A percentile compares a stretch with the other conserved stretches of the same genome.
Evolutionary conservation across 1,284 basidiomycete genomes (phyloP).

Genomic region (Stereum hirsutum): DNA sequence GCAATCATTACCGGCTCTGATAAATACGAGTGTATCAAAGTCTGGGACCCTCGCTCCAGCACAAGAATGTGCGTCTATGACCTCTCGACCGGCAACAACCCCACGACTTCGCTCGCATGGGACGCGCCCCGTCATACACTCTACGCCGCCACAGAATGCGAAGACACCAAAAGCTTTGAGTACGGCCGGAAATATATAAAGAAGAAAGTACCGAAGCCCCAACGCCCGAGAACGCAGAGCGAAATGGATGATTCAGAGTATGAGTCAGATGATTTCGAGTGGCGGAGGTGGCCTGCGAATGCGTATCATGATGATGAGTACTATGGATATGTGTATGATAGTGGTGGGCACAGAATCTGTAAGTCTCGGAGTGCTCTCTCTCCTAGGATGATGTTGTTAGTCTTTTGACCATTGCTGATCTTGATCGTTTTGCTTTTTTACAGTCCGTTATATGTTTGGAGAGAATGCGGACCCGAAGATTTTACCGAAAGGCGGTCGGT

Average conservation of each 20-base stretch:
- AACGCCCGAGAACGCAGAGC: not conserved
- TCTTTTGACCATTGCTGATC: too few relatives aligned
- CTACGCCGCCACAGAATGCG: not conserved
- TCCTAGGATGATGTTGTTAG: not conserved
- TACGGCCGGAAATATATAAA: not conserved
- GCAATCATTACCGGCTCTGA: not conserved
- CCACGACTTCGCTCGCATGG: not conserved
- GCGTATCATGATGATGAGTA: not conserved
- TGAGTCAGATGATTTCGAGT: not conserved
- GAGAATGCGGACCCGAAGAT: not conserved
- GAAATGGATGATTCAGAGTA: not conserved
- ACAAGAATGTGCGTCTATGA: not conserved
- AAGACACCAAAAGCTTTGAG: not conserved
- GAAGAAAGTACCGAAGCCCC: not conserved
- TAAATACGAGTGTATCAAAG: not conserved
- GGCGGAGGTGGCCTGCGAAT: not conserved
- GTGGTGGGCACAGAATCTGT: not conserved
- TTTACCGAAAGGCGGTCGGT: not conserved
- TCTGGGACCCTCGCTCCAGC: not conserved
- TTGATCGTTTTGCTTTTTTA: not conserved
- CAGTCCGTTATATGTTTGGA: not conserved
- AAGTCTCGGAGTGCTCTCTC: not conserved
- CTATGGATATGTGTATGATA: not conserved
- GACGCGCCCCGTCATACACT: not conserved
- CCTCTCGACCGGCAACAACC: not conserved